These are phyloP conservation scores for Fulvia fulva DNA, from an alignment of 2,329 filamentous ascomycete species.

Conservation along the genomic window DNA sequence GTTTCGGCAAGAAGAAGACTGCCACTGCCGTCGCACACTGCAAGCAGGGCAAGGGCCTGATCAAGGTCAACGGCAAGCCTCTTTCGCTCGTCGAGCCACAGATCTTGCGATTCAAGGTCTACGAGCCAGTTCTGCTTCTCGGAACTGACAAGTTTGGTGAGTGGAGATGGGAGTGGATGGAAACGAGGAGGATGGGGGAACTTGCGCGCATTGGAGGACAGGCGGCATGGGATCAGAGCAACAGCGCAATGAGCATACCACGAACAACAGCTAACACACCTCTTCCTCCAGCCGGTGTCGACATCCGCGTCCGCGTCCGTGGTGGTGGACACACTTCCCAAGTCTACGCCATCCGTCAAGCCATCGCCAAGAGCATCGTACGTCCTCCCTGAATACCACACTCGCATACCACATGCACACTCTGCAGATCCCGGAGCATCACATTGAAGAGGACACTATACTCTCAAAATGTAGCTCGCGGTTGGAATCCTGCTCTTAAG, in stretches of 20 bases:
- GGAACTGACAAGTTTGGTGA: slow-evolving; percentile 90
- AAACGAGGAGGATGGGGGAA: slow-evolving; percentile 4
- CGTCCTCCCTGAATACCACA: slow-evolving; percentile 23
- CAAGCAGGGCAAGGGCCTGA: slow-evolving; percentile 86
- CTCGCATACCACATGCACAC: neutral
- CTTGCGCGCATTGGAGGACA: neutral
- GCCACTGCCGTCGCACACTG: slow-evolving; percentile 80
- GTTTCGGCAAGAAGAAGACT: slow-evolving; percentile 87
- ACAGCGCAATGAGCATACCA: neutral
- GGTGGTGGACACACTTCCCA: slow-evolving; percentile 98
- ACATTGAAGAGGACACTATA: slow-evolving; percentile 1
- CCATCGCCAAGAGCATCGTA: slow-evolving; percentile 91
- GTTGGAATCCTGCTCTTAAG: slow-evolving; percentile 9
- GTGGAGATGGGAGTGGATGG: neutral
- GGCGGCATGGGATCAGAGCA: neutral
- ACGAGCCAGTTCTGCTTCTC: slow-evolving; percentile 96
- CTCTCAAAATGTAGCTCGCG: neutral
- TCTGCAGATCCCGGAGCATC: slow-evolving; percentile 2
- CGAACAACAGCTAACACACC: slow-evolving; percentile 22
- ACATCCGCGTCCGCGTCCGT: slow-evolving; percentile 93
- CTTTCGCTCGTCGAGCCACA: slow-evolving; percentile 91
- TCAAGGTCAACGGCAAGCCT: slow-evolving; percentile 98
- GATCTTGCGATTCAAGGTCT: slow-evolving; percentile 99
- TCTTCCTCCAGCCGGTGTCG: slow-evolving; percentile 62
- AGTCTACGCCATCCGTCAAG: slow-evolving; percentile 97